Evolutionary conservation across 179 eudicot species (phyloP).

Genomic region (Patellifolia procumbens): DNA sequence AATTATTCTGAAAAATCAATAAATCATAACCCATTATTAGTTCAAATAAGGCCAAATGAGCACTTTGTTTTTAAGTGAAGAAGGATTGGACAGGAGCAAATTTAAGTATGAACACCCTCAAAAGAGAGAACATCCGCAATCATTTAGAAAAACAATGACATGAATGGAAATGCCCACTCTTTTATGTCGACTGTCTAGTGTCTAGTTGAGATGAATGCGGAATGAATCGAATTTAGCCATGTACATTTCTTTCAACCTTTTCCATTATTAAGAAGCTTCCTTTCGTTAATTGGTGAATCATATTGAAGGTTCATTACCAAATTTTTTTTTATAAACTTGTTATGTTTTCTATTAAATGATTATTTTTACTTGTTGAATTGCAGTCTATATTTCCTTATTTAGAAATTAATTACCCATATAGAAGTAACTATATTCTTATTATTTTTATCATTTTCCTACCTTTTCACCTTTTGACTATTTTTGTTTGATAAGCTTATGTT

Average conservation of each 20-base stretch:
- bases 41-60: slow-evolving; percentile 17
- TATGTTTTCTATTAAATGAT: too few species aligned
- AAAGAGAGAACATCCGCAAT: slow-evolving; percentile 3
- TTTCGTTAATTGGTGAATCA: not conserved
- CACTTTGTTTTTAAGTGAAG: slow-evolving; percentile 13
- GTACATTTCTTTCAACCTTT: not conserved
- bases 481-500: too few species aligned
- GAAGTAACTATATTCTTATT: too few species aligned
- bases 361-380: too few species aligned
- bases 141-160: slow-evolving; percentile 3
- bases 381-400: too few species aligned
- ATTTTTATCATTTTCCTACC: too few species aligned
- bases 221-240: slow-evolving; percentile 15
- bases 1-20: too few species aligned
- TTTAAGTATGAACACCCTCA: not conserved
- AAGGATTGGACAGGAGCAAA: slow-evolving; percentile 13
- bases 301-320: too few species aligned
- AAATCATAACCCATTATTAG: too few species aligned
- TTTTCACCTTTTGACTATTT: too few species aligned
- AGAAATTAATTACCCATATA: too few species aligned
- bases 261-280: not conserved
- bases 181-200: slow-evolving; percentile 8
- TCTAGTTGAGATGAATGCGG: not conserved
- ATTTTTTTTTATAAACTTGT: too few species aligned
- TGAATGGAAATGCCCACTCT: slow-evolving; percentile 23